phyloP scores from a whole-genome alignment of 495 filamentous ascomycete genomes.

The Penicillium chermesinum region DNA sequence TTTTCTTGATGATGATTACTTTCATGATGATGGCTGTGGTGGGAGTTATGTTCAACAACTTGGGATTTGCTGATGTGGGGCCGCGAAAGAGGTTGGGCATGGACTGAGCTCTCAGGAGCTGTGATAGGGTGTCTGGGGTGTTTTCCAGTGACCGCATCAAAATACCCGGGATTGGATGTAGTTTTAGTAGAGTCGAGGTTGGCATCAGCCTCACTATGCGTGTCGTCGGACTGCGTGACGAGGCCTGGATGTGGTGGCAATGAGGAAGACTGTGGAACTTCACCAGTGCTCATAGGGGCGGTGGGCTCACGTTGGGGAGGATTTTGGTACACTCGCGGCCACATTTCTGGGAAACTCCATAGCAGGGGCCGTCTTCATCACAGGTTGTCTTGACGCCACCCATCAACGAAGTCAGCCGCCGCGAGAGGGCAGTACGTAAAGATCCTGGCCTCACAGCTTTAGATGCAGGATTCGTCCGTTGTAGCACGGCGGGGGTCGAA shows the following conservation, averaged over 20 bases:
- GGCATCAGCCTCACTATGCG: not conserved
- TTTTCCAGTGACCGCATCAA: slow-evolving; percentile 10
- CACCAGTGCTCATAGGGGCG: slow-evolving; percentile 7
- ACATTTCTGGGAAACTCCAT: slow-evolving; percentile 79
- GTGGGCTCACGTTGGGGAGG: slow-evolving; percentile 10
- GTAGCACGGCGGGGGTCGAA: slow-evolving; percentile 23
- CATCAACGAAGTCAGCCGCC: slow-evolving; percentile 58
- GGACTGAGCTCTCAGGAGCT: slow-evolving; percentile 13
- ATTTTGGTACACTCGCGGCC: slow-evolving; percentile 65
- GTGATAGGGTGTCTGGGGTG: slow-evolving; percentile 7
- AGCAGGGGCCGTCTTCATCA: slow-evolving; percentile 72
- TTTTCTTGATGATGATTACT: slow-evolving; percentile 5
- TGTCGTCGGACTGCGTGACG: slow-evolving; percentile 8
- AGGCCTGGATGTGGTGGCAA: slow-evolving; percentile 14
- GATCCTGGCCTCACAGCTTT: slow-evolving; percentile 28
- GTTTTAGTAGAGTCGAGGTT: slow-evolving; percentile 2
- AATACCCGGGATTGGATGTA: slow-evolving; percentile 11
- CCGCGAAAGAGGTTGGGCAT: slow-evolving; percentile 5
- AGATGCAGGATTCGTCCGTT: slow-evolving; percentile 4
- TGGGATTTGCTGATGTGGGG: not conserved
- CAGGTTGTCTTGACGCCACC: slow-evolving; percentile 64
- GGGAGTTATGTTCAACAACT: slow-evolving; percentile 1
- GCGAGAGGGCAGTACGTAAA: slow-evolving; percentile 34
- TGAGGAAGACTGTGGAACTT: slow-evolving; percentile 3
- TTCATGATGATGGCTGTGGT: slow-evolving; percentile 8